Conservation (phyloP, 2,329 filamentous ascomycete genomes). For the Pseudogymnoascus destructans region DNA sequence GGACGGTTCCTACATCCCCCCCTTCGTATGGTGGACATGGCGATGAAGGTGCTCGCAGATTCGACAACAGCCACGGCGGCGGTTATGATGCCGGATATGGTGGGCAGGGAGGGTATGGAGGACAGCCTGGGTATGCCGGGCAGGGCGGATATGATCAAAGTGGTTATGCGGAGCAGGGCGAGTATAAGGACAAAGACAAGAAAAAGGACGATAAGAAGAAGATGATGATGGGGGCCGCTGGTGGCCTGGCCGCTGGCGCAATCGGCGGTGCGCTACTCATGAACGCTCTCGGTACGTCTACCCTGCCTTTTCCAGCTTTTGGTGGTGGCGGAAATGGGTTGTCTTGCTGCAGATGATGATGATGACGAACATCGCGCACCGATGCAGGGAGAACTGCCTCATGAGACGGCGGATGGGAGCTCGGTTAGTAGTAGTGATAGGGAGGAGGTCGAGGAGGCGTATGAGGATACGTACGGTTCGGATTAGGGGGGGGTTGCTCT, state of each 20-base stretch:
- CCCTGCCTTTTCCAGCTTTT: slow-evolving; percentile 27
- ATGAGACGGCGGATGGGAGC: slow-evolving; percentile 5
- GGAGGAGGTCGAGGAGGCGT: slow-evolving; percentile 39
- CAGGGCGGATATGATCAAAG: slow-evolving; percentile 9
- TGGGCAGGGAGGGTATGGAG: slow-evolving; percentile 12
- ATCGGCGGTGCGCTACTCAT: slow-evolving; percentile 44
- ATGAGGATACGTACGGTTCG: slow-evolving; percentile 31
- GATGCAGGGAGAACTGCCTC: slow-evolving; percentile 19
- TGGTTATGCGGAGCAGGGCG: slow-evolving; percentile 3
- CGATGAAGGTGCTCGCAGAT: slow-evolving; percentile 20
- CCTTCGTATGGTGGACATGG: slow-evolving; percentile 35
- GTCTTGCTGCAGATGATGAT: not conserved
- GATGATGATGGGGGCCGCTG: slow-evolving; percentile 42
- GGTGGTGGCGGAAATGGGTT: slow-evolving; percentile 22
- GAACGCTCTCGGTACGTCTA: slow-evolving; percentile 39
- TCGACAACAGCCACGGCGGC: not conserved
- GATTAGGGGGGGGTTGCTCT: not conserved
- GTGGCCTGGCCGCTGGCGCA: slow-evolving; percentile 42
- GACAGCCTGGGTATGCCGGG: slow-evolving; percentile 4
- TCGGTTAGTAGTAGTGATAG: slow-evolving; percentile 36
- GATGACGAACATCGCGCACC: slow-evolving; percentile 31
- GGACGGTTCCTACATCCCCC: slow-evolving; percentile 24
- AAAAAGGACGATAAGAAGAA: slow-evolving; percentile 35
- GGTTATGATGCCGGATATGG: slow-evolving; percentile 9
- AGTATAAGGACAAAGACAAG: slow-evolving; percentile 26